Conservation (phyloP, 2,329 filamentous ascomycete species). For the Colletotrichum musicola region DNA sequence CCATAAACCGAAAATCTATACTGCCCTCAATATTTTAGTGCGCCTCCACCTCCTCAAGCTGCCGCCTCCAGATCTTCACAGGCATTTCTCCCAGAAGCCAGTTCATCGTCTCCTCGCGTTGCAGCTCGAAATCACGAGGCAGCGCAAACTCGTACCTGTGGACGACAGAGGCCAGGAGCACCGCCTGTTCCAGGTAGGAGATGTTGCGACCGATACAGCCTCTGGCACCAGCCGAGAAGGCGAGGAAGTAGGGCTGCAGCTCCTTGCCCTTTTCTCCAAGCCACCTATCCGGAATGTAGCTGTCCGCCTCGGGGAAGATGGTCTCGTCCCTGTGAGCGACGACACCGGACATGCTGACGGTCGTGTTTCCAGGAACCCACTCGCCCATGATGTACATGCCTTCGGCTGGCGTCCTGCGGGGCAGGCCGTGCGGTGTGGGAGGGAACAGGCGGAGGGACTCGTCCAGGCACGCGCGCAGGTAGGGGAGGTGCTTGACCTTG, state of each 20-base stretch:
- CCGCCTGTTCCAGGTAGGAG: conserved; percentile 59
- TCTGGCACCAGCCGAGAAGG: conserved; percentile 49
- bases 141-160: conserved; percentile 57
- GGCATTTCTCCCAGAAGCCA: conserved; percentile 35
- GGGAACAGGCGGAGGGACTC: conserved; percentile 61
- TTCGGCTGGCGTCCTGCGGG: conserved; percentile 58
- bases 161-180: conserved; percentile 56
- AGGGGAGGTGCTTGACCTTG: conserved; percentile 63
- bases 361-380: conserved; percentile 58
- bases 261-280: conserved; percentile 54
- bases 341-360: conserved; percentile 56
- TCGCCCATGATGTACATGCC: conserved; percentile 58
- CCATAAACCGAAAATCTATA: background rate
- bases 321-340: conserved; percentile 30
- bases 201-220: conserved; percentile 49
- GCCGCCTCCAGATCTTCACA: conserved; percentile 28
- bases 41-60: conserved; percentile 8
- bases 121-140: conserved; percentile 29
- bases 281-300: conserved; percentile 51
- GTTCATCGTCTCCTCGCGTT: conserved; percentile 32
- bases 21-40: background rate
- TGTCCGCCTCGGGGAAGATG: conserved; percentile 28
- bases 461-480: conserved; percentile 65
- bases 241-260: conserved; percentile 53
- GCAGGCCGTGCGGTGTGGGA: conserved; percentile 57